These are phyloP conservation scores for Picochlorum costavermella DNA, from an alignment of 139 green algal genomes.

Conservation along the genomic window DNA sequence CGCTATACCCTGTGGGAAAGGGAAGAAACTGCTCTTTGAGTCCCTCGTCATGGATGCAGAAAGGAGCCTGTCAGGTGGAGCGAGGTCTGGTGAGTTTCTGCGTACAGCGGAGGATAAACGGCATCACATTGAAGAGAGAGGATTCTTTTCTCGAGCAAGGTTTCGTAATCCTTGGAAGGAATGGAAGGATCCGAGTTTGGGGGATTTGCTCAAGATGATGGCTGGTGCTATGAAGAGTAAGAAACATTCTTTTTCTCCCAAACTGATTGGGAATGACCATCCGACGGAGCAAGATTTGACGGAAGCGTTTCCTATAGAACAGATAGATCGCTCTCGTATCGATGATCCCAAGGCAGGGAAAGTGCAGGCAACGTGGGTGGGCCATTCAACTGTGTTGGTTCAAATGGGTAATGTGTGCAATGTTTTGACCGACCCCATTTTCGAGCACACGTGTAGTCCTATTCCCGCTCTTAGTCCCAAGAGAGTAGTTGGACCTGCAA, in stretches of 20 bases:
- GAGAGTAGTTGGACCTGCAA: constrained; percentile 30
- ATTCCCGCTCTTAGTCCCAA: constrained; percentile 34
- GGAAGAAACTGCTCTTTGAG: no score
- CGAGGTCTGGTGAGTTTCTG: no score
- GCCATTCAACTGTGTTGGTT: constrained; percentile 57
- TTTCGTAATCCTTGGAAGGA: constrained; percentile 34
- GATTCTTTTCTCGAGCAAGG: background rate
- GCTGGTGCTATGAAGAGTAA: constrained; percentile 13
- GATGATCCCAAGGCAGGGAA: constrained; percentile 8
- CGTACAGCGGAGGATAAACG: background rate
- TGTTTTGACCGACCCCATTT: constrained; percentile 71
- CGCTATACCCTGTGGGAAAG: no score
- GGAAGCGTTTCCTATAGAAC: constrained; percentile 17
- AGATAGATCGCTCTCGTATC: constrained; percentile 11
- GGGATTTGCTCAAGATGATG: constrained; percentile 12
- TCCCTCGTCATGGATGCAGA: no score
- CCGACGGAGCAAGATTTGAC: constrained; percentile 14
- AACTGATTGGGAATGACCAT: constrained; percentile 9
- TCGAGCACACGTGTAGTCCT: constrained; percentile 43
- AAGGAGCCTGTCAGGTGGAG: no score
- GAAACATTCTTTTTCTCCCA: background rate
- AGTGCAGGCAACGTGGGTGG: constrained; percentile 53
- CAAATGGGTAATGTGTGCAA: constrained; percentile 49
- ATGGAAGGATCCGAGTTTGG: constrained; percentile 19
- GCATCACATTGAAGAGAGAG: background rate